A percentile compares a stretch with the other conserved stretches of the same genome.
These are phyloP conservation scores for Ceratocystis variospora DNA, from an alignment of 2,329 filamentous ascomycete genomes.

Conservation along the genomic window DNA sequence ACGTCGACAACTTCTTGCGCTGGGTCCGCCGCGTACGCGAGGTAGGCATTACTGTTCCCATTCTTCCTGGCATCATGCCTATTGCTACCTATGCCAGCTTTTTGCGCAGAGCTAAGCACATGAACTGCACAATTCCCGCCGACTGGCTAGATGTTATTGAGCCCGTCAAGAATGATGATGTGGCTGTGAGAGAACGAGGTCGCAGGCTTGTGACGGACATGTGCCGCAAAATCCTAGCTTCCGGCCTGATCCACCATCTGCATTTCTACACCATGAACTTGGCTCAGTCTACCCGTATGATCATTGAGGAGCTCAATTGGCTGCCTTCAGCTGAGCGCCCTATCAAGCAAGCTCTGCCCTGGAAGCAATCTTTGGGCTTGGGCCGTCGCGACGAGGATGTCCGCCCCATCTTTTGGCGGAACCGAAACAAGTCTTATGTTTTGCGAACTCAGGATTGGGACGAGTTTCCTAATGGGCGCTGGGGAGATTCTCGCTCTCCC, in stretches of 20 bases:
- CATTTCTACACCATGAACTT: constrained; percentile 99
- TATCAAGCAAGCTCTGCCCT: constrained; percentile 79
- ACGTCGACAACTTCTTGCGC: constrained; percentile 82
- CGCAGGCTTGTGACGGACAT: constrained; percentile 77
- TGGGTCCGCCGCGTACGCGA: constrained; percentile 82
- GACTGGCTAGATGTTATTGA: constrained; percentile 72
- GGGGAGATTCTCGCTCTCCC: constrained; percentile 92
- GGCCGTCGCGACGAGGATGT: constrained; percentile 88
- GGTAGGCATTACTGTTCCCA: constrained; percentile 68
- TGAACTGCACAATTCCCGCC: constrained; percentile 69
- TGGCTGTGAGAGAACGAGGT: constrained; percentile 78
- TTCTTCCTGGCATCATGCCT: constrained; percentile 72
- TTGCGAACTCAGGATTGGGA: constrained; percentile 96
- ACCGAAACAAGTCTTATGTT: constrained; percentile 90
- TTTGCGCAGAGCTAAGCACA: constrained; percentile 77
- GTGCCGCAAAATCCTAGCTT: constrained; percentile 72
- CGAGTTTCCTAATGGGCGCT: constrained; percentile 95
- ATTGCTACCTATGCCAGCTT: constrained; percentile 95
- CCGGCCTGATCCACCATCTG: constrained; percentile 63
- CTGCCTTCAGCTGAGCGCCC: constrained; percentile 65
- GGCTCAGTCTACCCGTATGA: constrained; percentile 82
- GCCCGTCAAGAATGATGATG: constrained; percentile 92
- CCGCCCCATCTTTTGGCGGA: constrained; percentile 96
- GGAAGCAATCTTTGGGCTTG: constrained; percentile 85
- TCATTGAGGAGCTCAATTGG: constrained; percentile 78